Conservation (phyloP, 306 rosid genomes). For the Pyrus pyrifolia region DNA sequence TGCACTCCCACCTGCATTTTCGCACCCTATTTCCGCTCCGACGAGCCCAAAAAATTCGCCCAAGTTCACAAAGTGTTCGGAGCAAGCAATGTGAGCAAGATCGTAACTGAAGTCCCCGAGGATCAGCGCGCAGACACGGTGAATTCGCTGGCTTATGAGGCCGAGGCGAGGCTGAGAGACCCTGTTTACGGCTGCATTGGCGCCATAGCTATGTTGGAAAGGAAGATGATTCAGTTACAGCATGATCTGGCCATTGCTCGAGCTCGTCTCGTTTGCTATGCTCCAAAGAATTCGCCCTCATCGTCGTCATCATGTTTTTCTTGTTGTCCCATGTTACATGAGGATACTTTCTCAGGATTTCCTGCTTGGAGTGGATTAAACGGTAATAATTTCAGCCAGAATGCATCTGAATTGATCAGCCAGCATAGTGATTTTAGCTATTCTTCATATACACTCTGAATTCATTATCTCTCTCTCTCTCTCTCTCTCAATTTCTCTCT, state of each 20-base stretch:
- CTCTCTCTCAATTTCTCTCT: not conserved
- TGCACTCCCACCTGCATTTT: conserved; percentile 77
- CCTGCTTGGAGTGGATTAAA: conserved; percentile 37
- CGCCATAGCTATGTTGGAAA: conserved; percentile 62
- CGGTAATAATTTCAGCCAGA: conserved; percentile 30
- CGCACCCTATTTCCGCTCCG: conserved; percentile 76
- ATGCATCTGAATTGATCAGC: conserved; percentile 29
- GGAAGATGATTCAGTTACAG: conserved; percentile 67
- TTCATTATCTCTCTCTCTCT: not conserved
- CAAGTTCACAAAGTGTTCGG: conserved; percentile 94
- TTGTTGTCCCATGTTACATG: conserved; percentile 19
- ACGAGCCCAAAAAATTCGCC: conserved; percentile 75
- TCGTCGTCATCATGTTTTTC: not conserved
- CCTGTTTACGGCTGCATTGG: conserved; percentile 98
- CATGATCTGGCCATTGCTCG: conserved; percentile 72
- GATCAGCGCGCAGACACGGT: conserved; percentile 80
- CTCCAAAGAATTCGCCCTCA: conserved; percentile 3
- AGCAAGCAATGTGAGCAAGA: conserved; percentile 95
- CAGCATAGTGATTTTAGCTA: conserved; percentile 49
- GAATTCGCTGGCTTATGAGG: conserved; percentile 79
- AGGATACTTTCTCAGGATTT: conserved; percentile 37
- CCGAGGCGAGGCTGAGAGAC: conserved; percentile 74
- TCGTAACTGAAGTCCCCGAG: conserved; percentile 70
- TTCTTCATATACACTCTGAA: conserved; percentile 44
- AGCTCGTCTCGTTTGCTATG: conserved; percentile 68